Evolutionary conservation across 179 eudicot genomes (phyloP).

Genomic region (Carnegiea gigantea): DNA sequence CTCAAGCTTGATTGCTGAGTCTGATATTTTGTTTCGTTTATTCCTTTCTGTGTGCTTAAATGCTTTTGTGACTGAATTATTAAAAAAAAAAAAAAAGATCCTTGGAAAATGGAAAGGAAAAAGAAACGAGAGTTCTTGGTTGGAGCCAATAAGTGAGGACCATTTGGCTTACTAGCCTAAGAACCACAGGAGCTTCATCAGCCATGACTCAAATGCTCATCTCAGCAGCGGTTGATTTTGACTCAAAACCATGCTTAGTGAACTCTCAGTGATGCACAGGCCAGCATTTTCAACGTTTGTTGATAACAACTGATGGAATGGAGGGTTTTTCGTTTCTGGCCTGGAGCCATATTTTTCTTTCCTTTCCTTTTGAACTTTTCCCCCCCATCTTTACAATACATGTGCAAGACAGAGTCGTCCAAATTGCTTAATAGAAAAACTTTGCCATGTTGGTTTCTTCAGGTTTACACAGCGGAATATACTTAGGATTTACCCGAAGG

Average conservation of each 20-base stretch:
- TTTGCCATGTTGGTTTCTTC: slow-evolving; percentile 1
- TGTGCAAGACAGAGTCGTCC: background rate
- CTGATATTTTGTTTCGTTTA: too few species aligned
- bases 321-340: background rate
- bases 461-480: slow-evolving; percentile 89
- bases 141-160: too few species aligned
- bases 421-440: background rate
- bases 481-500: slow-evolving; percentile 88
- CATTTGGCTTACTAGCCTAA: background rate
- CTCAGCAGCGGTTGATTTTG: background rate
- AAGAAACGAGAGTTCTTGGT: too few species aligned
- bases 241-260: background rate
- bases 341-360: background rate
- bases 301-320: background rate
- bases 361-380: background rate
- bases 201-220: background rate
- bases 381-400: background rate
- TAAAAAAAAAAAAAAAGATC: too few species aligned
- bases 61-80: too few species aligned
- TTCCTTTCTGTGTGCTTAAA: too few species aligned
- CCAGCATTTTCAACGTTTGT: background rate
- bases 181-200: background rate
- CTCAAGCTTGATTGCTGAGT: too few species aligned
- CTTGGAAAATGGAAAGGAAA: too few species aligned
- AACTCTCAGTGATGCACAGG: background rate